phyloP scores from a whole-genome alignment of 176 grass and related monocot species.

The Stipa capillata region DNA sequence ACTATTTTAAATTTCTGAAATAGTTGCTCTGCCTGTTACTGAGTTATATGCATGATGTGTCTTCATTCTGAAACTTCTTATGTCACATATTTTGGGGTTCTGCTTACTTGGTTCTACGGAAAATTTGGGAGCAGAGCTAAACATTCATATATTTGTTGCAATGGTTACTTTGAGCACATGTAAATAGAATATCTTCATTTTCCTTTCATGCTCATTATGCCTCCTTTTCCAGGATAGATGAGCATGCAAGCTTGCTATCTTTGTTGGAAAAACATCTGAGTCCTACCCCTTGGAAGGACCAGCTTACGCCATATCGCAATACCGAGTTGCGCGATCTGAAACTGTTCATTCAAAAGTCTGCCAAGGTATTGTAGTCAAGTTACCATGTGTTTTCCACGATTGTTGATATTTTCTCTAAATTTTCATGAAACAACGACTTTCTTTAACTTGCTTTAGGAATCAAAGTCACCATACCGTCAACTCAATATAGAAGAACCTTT shows the following conservation, averaged over 20 bases:
- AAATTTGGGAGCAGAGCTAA: not conserved
- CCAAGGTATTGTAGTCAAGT: conserved; percentile 50
- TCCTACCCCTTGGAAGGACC: conserved; percentile 84
- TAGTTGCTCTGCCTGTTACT: not conserved
- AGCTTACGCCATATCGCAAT: conserved; percentile 59
- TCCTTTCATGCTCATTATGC: conserved; percentile 30
- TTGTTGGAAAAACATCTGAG: conserved; percentile 66
- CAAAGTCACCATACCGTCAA: conserved; percentile 45
- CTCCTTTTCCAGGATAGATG: conserved; percentile 61
- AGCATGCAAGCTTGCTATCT: conserved; percentile 49
- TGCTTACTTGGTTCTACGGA: not conserved
- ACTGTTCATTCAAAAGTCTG: conserved; percentile 69
- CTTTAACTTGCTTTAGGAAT: conserved; percentile 31
- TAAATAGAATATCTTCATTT: not conserved
- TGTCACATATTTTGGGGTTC: not conserved
- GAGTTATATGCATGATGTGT: not conserved
- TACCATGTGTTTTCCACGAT: not conserved
- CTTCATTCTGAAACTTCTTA: not conserved
- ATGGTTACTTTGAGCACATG: not conserved
- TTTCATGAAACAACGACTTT: not conserved
- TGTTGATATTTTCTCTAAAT: not conserved
- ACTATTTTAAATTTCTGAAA: not conserved
- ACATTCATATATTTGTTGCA: not conserved
- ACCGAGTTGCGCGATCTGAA: conserved; percentile 49
- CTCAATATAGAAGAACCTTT: conserved; percentile 56